Evolutionary conservation across 805 yeast species (phyloP), one percentile per base, ranked within the genome.

Genomic region (Monosporozyma siamensis): DNA sequence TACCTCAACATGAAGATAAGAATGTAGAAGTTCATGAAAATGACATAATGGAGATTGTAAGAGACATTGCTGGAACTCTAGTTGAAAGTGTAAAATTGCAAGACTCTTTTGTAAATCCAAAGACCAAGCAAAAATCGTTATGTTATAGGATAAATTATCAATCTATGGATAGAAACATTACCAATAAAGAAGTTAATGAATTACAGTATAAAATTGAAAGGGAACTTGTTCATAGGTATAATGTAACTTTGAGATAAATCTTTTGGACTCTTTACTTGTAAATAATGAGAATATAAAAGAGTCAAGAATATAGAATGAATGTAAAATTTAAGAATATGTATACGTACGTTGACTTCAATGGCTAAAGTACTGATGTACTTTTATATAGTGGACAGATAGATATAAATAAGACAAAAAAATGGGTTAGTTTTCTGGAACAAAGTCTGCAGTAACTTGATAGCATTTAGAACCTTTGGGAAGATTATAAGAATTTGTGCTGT

Each of bases 131-230:
- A 51, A 75, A 67, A 49, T 82, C 95, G 7, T 82, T 83, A 54
- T 88, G 97, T 66, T 92, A 86, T 71, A 71, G 98, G 51, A 75
- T 92, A 45, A 82, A 82, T 58, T 92, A 87, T 65, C 97, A 92
- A 66, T 83, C 95, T 1, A 89, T 92, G 97, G 97, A 90, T 54
- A 76, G 96, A 54, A 82, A 83, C 44, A 69, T 92, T 51, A 86
- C 95, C 21, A 87, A 83, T 58, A 81, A 75, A 2, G 97, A 92
- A 60, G 74, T 92, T 42, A 90, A 90, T 56, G 68, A 55, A 1
- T 66, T 87, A 38, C 95, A 92, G 57, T 73, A 74, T 2, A 59
- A 66, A 31, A 84, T 90, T 21, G 77, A 85, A 48, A 51, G 59
- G 1, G 73, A 72, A n/a, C 68, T 92, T 50, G 66, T 64, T 15